Evolutionary conservation across 768 basidiomycete species (phyloP).

Genomic region (Pisolithus tinctorius): DNA sequence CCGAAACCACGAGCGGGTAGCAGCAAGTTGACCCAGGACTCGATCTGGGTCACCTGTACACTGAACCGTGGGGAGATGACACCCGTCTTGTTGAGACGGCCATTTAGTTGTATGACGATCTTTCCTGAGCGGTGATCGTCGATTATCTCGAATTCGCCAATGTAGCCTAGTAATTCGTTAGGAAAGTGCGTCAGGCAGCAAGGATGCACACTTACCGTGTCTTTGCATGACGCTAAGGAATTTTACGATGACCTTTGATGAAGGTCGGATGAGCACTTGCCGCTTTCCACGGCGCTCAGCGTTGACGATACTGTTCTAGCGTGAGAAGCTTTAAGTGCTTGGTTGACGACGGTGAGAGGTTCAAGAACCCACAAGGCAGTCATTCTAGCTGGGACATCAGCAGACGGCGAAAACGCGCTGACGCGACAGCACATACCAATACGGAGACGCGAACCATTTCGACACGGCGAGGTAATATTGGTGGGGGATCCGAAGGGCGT

Average conservation of each 20-base stretch:
- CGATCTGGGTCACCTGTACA: conserved; percentile 87
- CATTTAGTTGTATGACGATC: conserved; percentile 97
- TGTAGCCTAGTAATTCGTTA: conserved; percentile 63
- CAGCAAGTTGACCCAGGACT: conserved; percentile 94
- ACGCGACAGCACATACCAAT: conserved; percentile 37
- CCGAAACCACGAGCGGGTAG: conserved; percentile 96
- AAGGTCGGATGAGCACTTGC: conserved; percentile 96
- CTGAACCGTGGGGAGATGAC: conserved; percentile 99
- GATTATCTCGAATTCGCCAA: conserved; percentile 97
- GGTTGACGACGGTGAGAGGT: neutral
- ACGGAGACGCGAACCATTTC: conserved; percentile 89
- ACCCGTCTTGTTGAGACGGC: conserved; percentile 98
- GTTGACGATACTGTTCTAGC: conserved; percentile 94
- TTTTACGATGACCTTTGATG: conserved; percentile 96
- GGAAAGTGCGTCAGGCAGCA: neutral
- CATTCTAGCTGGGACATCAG: conserved; percentile 34
- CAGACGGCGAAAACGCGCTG: neutral
- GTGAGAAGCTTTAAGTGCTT: neutral
- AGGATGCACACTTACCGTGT: conserved; percentile 64
- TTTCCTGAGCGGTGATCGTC: conserved; percentile 99
- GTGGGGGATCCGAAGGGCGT: conserved; percentile 13
- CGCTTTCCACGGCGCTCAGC: conserved; percentile 99
- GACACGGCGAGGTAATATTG: conserved; percentile 7
- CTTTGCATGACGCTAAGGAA: conserved; percentile 99
- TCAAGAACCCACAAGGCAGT: conserved; percentile 42